Base-by-base conservation (phyloP, 306 rosid genomes). In the Quercus suber region DNA sequence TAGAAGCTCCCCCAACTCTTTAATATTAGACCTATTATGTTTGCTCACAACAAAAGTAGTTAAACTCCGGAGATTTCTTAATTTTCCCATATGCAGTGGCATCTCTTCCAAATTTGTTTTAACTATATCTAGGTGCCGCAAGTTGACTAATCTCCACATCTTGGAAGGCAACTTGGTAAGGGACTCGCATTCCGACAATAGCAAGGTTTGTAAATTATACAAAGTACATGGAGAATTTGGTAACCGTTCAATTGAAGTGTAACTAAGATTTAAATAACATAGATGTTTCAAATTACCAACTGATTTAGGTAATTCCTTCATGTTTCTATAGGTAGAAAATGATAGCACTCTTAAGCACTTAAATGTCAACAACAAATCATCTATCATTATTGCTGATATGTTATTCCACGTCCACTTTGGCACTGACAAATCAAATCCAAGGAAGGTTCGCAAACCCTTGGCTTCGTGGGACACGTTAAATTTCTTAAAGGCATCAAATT, bases 181-280 rank as follows among this genome's bases (percentile, higher is more conserved):
- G 53, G 17, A 49, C 53, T 12, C 0, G 1, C 53, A 49, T 0
- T 12, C 0, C 15, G 0, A 0, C 31, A 82, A 21, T 13, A 59
- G 3, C 60, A 84, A 35, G 0, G 79, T 76, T 30, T 84, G 79
- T 5, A 84, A 51, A 53, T 72, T 80, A 25, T 55, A 61, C 13
- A 76, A 75, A 2, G 10, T 11, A 41, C 82, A 19, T 27, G 67
- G 14, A 4, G 84, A 76, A 15, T 68, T 15, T 0, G 84, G 84
- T 8, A 84, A 18, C 0, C 0, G 19, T 74, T 2, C 1, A 3
- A 84, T 28, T 0, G 0, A 0, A 28, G 69, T 76, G 1, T 7
- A 0, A 19, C 78, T 80, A 2, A 76, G 43, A 19, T 84, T 65
- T 4, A 84, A 28, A 43, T 80, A 76, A 61, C 79, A 51, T 8